Evolutionary conservation across 163 green algal species (phyloP).

Genomic region (Trebouxia gelatinosa): DNA sequence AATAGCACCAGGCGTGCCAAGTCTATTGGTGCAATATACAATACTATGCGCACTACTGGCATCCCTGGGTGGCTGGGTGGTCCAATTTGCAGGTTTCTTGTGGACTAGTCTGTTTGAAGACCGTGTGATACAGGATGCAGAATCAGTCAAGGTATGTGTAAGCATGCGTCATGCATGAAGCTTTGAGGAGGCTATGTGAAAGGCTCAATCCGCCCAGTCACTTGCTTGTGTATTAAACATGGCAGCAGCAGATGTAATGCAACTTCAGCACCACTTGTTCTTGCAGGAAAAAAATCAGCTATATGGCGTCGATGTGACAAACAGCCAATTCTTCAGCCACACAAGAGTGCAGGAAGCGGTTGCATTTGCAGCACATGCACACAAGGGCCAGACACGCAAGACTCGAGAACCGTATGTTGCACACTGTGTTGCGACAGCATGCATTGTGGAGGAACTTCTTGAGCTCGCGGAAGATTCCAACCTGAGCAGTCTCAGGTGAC

Average conservation of each 20-base stretch:
- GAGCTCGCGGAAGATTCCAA: slow-evolving; percentile 42
- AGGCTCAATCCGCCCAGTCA: too few species aligned
- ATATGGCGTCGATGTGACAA: slow-evolving; percentile 53
- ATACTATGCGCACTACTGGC: neutral
- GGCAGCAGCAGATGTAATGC: neutral
- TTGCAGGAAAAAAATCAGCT: slow-evolving; percentile 32
- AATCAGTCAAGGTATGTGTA: neutral
- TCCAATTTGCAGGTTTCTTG: slow-evolving; percentile 4
- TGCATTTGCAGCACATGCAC: slow-evolving; percentile 65
- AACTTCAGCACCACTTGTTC: neutral
- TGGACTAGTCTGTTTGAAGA: slow-evolving; percentile 15
- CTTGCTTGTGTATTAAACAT: too few species aligned
- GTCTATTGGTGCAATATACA: slow-evolving; percentile 1
- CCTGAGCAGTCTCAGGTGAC: too few species aligned
- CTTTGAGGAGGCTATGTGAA: neutral
- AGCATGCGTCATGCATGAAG: neutral
- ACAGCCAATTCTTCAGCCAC: slow-evolving; percentile 42
- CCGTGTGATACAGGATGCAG: neutral
- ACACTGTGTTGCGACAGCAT: slow-evolving; percentile 91
- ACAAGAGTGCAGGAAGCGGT: slow-evolving; percentile 50
- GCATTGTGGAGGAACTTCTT: slow-evolving; percentile 88
- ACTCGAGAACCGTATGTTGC: slow-evolving; percentile 89
- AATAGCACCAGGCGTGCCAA: too few species aligned
- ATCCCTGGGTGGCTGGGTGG: neutral
- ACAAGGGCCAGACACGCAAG: slow-evolving; percentile 76